Base-by-base conservation (phyloP, 257 asterid species). In the Rehmannia glutinosa region DNA sequence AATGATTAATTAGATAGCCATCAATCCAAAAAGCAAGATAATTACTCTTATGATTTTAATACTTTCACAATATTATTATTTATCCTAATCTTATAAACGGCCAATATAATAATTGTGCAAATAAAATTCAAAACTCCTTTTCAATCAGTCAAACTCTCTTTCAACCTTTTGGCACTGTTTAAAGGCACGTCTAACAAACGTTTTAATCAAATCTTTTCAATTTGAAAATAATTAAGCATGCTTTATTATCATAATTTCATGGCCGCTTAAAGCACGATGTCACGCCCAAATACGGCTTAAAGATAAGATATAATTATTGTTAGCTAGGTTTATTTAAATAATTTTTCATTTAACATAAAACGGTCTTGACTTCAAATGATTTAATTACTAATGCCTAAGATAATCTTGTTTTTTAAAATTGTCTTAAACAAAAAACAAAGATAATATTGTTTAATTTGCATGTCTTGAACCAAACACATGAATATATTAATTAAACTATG, bases 401-500 rank as follows among this genome's bases (percentile, higher is more conserved):
- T 60, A 61, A 33, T 54, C 39, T 56, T 57, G 51, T 61, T 72
- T 54, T 30, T 66, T 33, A 19, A 47, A 55, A 46, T 30, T 4
- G 7, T n/a, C n/a, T n/a, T n/a, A 36, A 15, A 64, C 8, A 47
- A 55, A 46, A 43, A 10, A 36, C 5, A 15, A 64, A 11, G 69
- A 69, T 75, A 64, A 77, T 75, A 43, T 64, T 71, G 61, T 41
- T 72, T 60, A 54, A 12, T 24, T 42, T 15, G 15, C 35, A 59
- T 85, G 84, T 80, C 80, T 62, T 65, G 33, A 27, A 77, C 80
- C 85, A 72, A 83, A 80, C 88, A 3, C 82, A 65, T 64, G 30
- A 55, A 51, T 23, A n/a, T n/a, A n/a, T n/a, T n/a, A n/a, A n/a
- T n/a, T n/a, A n/a, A n/a, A n/a, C n/a, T 41, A 13, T 60, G 35